Conservation (phyloP, 2,329 filamentous ascomycete species). For the Clonostachys sp. region DNA sequence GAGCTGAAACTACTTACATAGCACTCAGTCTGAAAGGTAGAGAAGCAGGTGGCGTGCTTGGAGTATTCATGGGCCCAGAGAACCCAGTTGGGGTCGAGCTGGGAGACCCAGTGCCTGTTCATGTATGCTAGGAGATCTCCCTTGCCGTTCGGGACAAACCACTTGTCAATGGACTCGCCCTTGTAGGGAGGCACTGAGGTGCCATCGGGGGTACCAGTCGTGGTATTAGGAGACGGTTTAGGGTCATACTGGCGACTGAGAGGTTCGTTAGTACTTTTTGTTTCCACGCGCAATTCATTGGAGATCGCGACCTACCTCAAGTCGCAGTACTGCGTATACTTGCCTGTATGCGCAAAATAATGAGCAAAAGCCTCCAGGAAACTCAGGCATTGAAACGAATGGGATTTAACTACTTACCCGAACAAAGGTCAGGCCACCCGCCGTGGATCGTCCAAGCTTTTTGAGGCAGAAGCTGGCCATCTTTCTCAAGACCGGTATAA, state of each 20-base stretch:
- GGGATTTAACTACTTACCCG: slow-evolving; percentile 16
- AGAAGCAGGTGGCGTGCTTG: slow-evolving; percentile 66
- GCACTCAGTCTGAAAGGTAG: slow-evolving; percentile 60
- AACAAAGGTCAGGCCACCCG: slow-evolving; percentile 49
- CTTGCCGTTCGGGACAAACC: slow-evolving; percentile 52
- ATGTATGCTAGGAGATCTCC: slow-evolving; percentile 60
- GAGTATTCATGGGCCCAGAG: slow-evolving; percentile 67
- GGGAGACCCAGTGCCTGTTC: slow-evolving; percentile 60
- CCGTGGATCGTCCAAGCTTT: slow-evolving; percentile 57
- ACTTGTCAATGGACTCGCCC: slow-evolving; percentile 52
- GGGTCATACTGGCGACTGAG: slow-evolving; percentile 57
- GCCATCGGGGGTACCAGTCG: slow-evolving; percentile 47
- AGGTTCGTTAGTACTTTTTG: no score
- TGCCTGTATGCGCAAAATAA: slow-evolving; percentile 31
- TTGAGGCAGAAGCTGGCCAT: slow-evolving; percentile 53
- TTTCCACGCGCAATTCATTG: no score
- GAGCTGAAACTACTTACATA: slow-evolving; percentile 29
- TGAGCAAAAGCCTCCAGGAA: no score
- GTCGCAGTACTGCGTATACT: slow-evolving; percentile 66
- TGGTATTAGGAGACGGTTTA: slow-evolving; percentile 56
- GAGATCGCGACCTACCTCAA: slow-evolving; percentile 20
- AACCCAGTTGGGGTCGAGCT: slow-evolving; percentile 46
- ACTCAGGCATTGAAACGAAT: no score
- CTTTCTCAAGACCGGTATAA: slow-evolving; percentile 53
- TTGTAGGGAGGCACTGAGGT: slow-evolving; percentile 52